These are phyloP conservation scores for Saturnispora serradocipensis DNA, from an alignment of 805 yeast genomes.

Conservation along the genomic window DNA sequence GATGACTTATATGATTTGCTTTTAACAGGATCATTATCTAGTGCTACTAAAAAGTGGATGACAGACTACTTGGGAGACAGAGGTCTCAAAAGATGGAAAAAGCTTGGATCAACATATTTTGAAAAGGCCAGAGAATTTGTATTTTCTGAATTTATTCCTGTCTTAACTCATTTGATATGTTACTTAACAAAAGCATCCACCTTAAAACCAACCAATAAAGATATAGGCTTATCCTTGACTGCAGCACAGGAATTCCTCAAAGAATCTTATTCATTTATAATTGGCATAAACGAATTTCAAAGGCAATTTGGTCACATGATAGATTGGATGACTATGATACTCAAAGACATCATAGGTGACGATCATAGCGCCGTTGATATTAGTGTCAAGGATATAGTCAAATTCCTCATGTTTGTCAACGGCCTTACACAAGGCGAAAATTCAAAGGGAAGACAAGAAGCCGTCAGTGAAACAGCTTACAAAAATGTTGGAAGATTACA, in stretches of 20 bases:
- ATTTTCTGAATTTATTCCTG: constrained; percentile 43
- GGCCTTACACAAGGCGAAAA: constrained; percentile 7
- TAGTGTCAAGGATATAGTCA: constrained; percentile 24
- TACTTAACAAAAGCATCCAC: background rate
- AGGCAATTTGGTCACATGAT: constrained; percentile 36
- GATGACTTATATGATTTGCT: constrained; percentile 39
- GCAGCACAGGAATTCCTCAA: constrained; percentile 23
- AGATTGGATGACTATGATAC: constrained; percentile 34
- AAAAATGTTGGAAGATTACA: background rate
- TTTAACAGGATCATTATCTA: constrained; percentile 46
- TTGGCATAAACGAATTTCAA: constrained; percentile 39
- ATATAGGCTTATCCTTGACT: background rate
- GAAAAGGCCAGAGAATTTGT: constrained; percentile 40
- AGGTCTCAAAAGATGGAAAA: constrained; percentile 48
- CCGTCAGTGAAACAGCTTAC: background rate
- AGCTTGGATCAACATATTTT: constrained; percentile 40
- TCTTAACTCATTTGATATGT: constrained; percentile 43
- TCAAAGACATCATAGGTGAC: constrained; percentile 33
- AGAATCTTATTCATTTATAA: constrained; percentile 29
- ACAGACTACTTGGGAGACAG: constrained; percentile 59
- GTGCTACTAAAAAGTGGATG: constrained; percentile 46
- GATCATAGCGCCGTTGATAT: constrained; percentile 18
- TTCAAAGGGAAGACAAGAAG: background rate
- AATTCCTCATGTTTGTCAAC: constrained; percentile 21
- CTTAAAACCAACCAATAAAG: background rate